Conservation (phyloP, 2,329 filamentous ascomycete species). For the Didymella lethalis region DNA sequence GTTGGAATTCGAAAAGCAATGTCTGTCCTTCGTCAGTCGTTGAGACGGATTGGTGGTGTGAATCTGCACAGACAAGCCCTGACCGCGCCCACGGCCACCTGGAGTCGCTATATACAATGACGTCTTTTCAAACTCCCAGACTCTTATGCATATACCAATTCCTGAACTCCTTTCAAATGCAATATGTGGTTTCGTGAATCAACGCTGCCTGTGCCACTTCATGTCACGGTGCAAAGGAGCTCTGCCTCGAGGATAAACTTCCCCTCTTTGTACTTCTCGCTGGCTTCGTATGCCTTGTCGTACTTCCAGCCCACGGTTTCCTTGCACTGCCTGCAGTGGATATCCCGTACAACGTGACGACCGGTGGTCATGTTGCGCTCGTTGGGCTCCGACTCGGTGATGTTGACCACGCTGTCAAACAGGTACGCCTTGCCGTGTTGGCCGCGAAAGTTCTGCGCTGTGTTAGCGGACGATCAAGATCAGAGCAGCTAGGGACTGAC, state of each 20-base stretch:
- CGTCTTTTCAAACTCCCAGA: constrained; percentile 2
- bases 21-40: constrained; percentile 1
- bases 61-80: neutral
- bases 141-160: constrained; percentile 15
- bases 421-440: constrained; percentile 98
- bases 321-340: constrained; percentile 88
- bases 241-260: constrained; percentile 97
- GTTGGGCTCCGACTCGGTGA: constrained; percentile 80
- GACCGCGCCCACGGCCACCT: neutral
- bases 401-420: constrained; percentile 93
- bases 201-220: constrained; percentile 23
- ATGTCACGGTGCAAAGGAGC: constrained; percentile 78
- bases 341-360: constrained; percentile 91
- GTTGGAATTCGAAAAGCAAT: neutral
- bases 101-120: constrained; percentile 7
- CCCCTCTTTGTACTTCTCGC: constrained; percentile 98
- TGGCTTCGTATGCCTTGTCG: constrained; percentile 90
- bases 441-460: constrained; percentile 87
- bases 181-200: neutral
- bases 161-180: constrained; percentile 40
- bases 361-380: constrained; percentile 99
- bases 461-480: constrained; percentile 14
- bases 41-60: neutral
- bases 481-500: constrained; percentile 60
- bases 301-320: constrained; percentile 98